Percentiles rank a stretch among this genome's conserved stretches.
phyloP scores from a whole-genome alignment of 2,329 filamentous ascomycete species.

The Tolypocladium inflatum region DNA sequence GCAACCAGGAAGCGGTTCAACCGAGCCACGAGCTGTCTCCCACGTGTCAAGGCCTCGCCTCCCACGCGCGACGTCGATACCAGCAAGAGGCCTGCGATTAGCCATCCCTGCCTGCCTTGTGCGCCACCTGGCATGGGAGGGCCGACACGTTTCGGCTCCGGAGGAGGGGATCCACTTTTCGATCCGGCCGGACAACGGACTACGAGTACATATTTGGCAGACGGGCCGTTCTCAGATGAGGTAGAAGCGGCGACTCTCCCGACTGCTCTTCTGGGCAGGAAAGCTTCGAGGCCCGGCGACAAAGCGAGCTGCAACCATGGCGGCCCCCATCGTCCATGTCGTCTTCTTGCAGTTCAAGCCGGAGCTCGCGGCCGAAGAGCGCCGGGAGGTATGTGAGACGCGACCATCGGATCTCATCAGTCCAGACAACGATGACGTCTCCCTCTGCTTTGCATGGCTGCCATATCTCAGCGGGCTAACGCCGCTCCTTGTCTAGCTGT shows the following conservation, averaged over 20 bases:
- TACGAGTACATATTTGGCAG: neutral
- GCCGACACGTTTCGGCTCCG: neutral
- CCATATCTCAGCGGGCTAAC: neutral
- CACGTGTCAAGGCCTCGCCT: neutral
- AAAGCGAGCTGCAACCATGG: neutral
- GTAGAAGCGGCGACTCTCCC: neutral
- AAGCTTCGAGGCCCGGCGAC: neutral
- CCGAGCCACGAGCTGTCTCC: neutral
- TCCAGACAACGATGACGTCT: too few relatives aligned
- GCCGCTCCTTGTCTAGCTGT: constrained; percentile 1
- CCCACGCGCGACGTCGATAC: neutral
- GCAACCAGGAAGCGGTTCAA: neutral
- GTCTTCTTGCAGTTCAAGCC: constrained; percentile 12
- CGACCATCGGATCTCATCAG: neutral
- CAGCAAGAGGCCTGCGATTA: neutral
- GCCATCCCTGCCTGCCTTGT: neutral
- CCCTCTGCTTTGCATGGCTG: neutral
- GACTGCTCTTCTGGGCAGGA: neutral
- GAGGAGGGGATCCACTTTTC: neutral
- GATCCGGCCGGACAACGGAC: neutral
- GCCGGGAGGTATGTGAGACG: constrained; percentile 3
- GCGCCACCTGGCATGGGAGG: neutral
- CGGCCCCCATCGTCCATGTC: constrained; percentile 9
- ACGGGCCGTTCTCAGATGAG: neutral
- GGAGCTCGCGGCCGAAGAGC: constrained; percentile 3